Conservation (phyloP, 1,139 yeast genomes). For the Diutina pseudorugosa region DNA sequence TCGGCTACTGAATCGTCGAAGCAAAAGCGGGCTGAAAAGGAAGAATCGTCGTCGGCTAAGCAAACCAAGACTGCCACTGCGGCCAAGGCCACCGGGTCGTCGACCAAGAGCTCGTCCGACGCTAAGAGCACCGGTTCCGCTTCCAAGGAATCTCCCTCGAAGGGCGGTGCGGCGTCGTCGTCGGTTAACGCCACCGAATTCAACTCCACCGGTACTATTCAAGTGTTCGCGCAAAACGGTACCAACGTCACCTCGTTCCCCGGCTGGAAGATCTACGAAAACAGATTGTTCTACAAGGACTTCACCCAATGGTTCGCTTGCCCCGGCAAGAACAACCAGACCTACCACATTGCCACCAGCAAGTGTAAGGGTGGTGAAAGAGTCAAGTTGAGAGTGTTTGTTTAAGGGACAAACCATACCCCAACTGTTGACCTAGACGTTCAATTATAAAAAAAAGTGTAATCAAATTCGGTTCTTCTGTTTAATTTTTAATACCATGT, state of each 20-base stretch:
- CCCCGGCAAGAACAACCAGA: not conserved
- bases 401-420: not conserved
- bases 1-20: too few relatives aligned
- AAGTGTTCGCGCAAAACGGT: not conserved
- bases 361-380: slow-evolving; percentile 2
- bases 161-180: too few relatives aligned
- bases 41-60: not conserved
- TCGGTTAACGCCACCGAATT: not conserved
- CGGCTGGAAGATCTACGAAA: not conserved
- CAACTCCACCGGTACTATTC: not conserved
- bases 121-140: not conserved
- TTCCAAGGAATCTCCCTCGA: not conserved
- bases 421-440: too few relatives aligned
- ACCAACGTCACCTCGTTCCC: not conserved
- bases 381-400: slow-evolving; percentile 1
- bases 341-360: not conserved
- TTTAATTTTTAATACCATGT: not conserved
- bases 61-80: too few relatives aligned
- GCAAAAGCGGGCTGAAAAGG: not conserved
- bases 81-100: not conserved
- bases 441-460: not conserved
- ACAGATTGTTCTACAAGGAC: not conserved
- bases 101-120: not conserved
- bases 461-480: not conserved
- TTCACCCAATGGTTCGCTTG: not conserved